These are phyloP conservation scores for Pisolithus albus DNA, from an alignment of 768 basidiomycete genomes.

Conservation along the genomic window DNA sequence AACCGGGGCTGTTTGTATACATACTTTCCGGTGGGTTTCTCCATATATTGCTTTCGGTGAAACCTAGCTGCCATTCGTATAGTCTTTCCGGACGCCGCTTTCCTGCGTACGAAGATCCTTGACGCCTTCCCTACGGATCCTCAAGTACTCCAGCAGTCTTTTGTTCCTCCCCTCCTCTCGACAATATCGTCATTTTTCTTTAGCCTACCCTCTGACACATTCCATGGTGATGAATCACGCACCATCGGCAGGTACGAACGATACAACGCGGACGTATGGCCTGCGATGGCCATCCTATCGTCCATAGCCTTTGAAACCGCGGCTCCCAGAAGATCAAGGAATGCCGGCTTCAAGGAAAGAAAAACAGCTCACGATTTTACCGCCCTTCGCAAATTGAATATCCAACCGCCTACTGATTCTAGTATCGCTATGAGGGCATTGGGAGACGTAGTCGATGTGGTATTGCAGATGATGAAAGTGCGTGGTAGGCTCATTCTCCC, in stretches of 20 bases:
- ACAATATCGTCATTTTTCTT: conserved; percentile 16
- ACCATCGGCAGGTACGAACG: conserved; percentile 6
- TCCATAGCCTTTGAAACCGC: neutral
- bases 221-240: neutral
- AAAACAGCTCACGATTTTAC: conserved; percentile 15
- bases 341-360: neutral
- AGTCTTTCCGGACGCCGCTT: neutral
- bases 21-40: conserved; percentile 9
- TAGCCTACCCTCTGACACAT: conserved; percentile 1
- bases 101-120: conserved; percentile 19
- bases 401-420: conserved; percentile 14
- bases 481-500: neutral
- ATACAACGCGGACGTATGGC: conserved; percentile 10
- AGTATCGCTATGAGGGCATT: conserved; percentile 9
- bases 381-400: conserved; percentile 21
- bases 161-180: conserved; percentile 10
- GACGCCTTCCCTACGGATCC: conserved; percentile 24
- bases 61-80: neutral
- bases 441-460: conserved; percentile 13
- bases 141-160: conserved; percentile 13
- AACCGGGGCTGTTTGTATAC: conserved; percentile 7
- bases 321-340: neutral
- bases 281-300: conserved; percentile 8
- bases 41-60: neutral
- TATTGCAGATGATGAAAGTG: conserved; percentile 21